Evolutionary conservation across 2,329 filamentous ascomycete genomes (phyloP).

Genomic region (Xylaria sp.): DNA sequence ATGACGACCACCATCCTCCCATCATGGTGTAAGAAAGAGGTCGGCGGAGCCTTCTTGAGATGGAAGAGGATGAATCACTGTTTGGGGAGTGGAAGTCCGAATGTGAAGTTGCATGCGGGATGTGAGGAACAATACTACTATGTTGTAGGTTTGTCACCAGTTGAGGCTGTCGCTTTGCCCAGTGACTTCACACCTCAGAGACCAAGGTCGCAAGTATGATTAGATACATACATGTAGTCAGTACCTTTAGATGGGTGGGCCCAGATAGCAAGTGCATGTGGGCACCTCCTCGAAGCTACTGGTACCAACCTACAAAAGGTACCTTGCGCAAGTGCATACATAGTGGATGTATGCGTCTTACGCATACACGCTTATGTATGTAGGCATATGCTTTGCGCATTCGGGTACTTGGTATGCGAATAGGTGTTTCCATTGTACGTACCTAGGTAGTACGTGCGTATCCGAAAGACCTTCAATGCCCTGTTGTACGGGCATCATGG

Average conservation of each 20-base stretch:
- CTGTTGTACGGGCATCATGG: too few relatives aligned
- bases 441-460: background rate
- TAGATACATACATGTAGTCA: too few relatives aligned
- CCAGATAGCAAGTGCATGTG: too few relatives aligned
- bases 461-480: too few relatives aligned
- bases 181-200: background rate
- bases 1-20: slow-evolving; percentile 98
- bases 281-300: too few relatives aligned
- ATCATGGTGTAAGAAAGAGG: slow-evolving; percentile 44
- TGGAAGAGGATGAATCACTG: background rate
- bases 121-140: background rate
- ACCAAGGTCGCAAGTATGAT: background rate
- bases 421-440: background rate
- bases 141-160: too few relatives aligned
- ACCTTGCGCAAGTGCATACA: too few relatives aligned
- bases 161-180: background rate
- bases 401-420: background rate
- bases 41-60: background rate
- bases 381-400: background rate
- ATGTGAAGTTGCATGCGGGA: background rate
- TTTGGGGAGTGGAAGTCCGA: background rate
- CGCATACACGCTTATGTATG: slow-evolving; percentile 6
- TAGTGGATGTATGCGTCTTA: background rate
- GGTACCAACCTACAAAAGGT: too few relatives aligned
- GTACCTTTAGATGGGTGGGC: too few relatives aligned